Evolutionary conservation across 345 rosid species (phyloP).

Genomic region (Gynandropsis gynandra): DNA sequence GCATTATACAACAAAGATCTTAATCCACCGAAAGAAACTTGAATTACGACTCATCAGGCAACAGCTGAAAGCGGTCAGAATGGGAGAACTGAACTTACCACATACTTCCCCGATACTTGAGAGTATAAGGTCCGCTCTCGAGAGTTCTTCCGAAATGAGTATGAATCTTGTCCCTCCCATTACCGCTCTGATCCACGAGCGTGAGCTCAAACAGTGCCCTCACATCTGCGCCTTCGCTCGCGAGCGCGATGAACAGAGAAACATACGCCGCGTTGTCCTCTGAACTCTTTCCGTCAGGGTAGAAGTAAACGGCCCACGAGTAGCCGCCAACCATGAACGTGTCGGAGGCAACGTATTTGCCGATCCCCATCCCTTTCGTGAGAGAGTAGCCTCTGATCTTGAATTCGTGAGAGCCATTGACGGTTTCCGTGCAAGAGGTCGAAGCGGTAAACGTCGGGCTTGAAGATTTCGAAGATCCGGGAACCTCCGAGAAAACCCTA

Average conservation of each 20-base stretch:
- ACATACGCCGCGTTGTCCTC: constrained; percentile 58
- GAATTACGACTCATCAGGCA: too few relatives aligned
- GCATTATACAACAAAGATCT: too few relatives aligned
- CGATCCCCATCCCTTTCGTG: constrained; percentile 66
- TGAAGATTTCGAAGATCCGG: constrained; percentile 31
- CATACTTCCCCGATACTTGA: constrained; percentile 74
- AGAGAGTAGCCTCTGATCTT: constrained; percentile 58
- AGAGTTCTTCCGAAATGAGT: constrained; percentile 71
- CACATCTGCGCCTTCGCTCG: constrained; percentile 69
- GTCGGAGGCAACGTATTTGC: constrained; percentile 60
- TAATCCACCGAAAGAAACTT: too few relatives aligned
- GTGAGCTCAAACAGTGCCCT: constrained; percentile 74
- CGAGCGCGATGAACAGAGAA: constrained; percentile 62
- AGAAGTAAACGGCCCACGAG: constrained; percentile 71
- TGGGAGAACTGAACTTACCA: constrained; percentile 39
- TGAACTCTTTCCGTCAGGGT: constrained; percentile 71
- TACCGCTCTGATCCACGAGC: constrained; percentile 72
- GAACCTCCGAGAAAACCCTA: constrained; percentile 37
- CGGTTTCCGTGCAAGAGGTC: constrained; percentile 50
- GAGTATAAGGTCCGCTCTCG: constrained; percentile 69
- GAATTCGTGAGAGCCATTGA: constrained; percentile 67
- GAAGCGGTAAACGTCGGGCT: constrained; percentile 36
- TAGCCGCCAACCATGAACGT: constrained; percentile 61
- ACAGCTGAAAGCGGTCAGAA: not conserved
- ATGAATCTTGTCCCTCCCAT: constrained; percentile 57